Conservation (phyloP, 495 filamentous ascomycete species). For the Podospora didyma region DNA sequence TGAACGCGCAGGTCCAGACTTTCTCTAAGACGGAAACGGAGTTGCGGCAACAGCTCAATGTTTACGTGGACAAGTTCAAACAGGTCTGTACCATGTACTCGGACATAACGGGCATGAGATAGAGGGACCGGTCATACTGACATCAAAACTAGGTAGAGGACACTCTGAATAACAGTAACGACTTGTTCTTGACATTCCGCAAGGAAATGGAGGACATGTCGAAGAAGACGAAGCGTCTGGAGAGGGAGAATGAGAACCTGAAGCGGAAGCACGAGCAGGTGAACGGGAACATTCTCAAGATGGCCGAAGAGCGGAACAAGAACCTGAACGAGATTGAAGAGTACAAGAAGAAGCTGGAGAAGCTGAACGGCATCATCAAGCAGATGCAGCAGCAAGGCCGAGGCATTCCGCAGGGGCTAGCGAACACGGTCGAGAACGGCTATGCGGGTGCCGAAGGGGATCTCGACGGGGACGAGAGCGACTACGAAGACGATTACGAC, state of each 20-base stretch:
- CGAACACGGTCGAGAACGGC: slow-evolving; percentile 53
- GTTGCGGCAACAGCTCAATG: slow-evolving; percentile 89
- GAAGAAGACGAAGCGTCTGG: slow-evolving; percentile 95
- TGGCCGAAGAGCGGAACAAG: slow-evolving; percentile 92
- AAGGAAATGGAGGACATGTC: slow-evolving; percentile 99
- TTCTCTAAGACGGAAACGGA: slow-evolving; percentile 96
- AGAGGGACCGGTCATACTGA: neutral
- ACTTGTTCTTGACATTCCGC: slow-evolving; percentile 94
- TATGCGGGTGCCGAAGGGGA: slow-evolving; percentile 42
- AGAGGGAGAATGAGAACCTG: slow-evolving; percentile 90
- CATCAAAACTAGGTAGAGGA: slow-evolving; percentile 83
- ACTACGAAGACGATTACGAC: slow-evolving; percentile 71
- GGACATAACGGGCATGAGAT: neutral
- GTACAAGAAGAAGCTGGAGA: slow-evolving; percentile 82
- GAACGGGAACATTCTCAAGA: slow-evolving; percentile 91
- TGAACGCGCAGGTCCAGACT: slow-evolving; percentile 88
- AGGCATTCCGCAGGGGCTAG: slow-evolving; percentile 55
- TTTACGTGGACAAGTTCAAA: slow-evolving; percentile 99
- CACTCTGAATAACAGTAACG: slow-evolving; percentile 97
- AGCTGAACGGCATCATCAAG: slow-evolving; percentile 87
- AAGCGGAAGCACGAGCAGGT: slow-evolving; percentile 92
- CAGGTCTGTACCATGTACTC: slow-evolving; percentile 64
- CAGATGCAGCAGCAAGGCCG: slow-evolving; percentile 92
- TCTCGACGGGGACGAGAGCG: slow-evolving; percentile 67
- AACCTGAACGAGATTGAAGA: slow-evolving; percentile 76